Evolutionary conservation across 1,139 yeast species (phyloP), one percentile per base, ranked within the genome.

Genomic region (Nakaseomyces delphensis): DNA sequence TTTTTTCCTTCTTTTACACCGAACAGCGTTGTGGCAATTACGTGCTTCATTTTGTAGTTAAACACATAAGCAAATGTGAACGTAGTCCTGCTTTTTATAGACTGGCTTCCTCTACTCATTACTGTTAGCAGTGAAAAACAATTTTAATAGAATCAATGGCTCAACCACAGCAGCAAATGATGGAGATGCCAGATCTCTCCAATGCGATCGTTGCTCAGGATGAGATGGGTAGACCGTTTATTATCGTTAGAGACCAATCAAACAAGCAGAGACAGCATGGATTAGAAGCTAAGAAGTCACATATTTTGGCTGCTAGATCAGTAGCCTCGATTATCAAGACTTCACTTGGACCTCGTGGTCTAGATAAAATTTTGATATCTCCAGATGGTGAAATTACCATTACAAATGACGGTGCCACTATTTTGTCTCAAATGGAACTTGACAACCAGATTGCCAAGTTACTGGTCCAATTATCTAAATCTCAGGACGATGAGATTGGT

Each of bases 191-290:
- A 38, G 97, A 91, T 64, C 72, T 91, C 74, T 87, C 96, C 54
- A 91, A 91, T 61, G 98, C 98, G 65, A 86, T 91, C 57, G 86
- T 91, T 70, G 97, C 98, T 5, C 97, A 91, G 67, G 98, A 93
- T 64, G 98, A 93, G 66, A 86, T 84, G 89, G 99, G 99, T 24
- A 80, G 97, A 67, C 99, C 98, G 15, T 86, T 93, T 63, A 89
- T 93, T 59, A 91, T 93, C 62, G 98, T 93, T 44, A 77, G 94
- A 63, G 98, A 93, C 65, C 98, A 93, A 66, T 97, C 96, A 20
- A 77, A 77, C 55, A 93, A 93, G 66, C 83, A 86, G 63, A 79
- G 95, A 67, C 79, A 83, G 43, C 96, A 86, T 57, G 98, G 98
- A 16, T 67, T 83, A 46, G 99, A 93, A 55, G 98, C 98, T 32